Evolutionary conservation across 176 grass and related monocot genomes (phyloP), one percentile per base, ranked within the genome.

Genomic region (Triticum timopheevii): DNA sequence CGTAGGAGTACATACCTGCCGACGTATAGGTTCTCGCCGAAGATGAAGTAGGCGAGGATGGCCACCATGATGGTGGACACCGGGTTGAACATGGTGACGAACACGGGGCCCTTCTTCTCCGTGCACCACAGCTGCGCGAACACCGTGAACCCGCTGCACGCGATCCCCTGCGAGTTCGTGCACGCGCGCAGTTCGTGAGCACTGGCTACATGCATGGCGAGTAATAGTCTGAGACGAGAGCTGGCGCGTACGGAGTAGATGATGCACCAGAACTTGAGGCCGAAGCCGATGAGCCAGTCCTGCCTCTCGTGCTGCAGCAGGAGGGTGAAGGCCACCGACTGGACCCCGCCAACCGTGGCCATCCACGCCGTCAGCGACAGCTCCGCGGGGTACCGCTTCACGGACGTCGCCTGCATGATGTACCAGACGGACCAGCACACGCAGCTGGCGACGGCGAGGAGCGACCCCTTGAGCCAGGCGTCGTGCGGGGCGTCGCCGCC

Each of bases 71-170:
- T 77, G 9, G 94, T 94, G 1, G 83, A 75, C 25, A 98, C 59
- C 15, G 97, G 97, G 63, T 93, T 98, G 86, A 98, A 98, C 94
- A 98, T 98, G 69, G 94, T 98, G 24, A 96, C 97, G 71, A 98
- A 98, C 47, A 98, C 97, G 11, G 94, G 97, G 36, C 97, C 97
- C 65, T 93, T 98, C 73, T 91, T 84, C 76, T 96, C 90, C 0
- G 92, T 98, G 85, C 92, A 94, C 97, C 97, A 96, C 20, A 98
- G 67, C 84, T 98, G 97, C 52, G 91, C 90, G 85, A 94, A 96
- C 42, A 98, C 80, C 27, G 90, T 90, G 81, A 98, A 94, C 65
- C 91, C 93, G 12, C 85, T 96, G 86, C 94, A 96, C 23, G 93
- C 76, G 15, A 98, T 6, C 11, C 93, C 96, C 95, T 95, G 35